These are phyloP conservation scores for Apiotrichum siamense DNA, from an alignment of 1,284 basidiomycete genomes.

Conservation along the genomic window DNA sequence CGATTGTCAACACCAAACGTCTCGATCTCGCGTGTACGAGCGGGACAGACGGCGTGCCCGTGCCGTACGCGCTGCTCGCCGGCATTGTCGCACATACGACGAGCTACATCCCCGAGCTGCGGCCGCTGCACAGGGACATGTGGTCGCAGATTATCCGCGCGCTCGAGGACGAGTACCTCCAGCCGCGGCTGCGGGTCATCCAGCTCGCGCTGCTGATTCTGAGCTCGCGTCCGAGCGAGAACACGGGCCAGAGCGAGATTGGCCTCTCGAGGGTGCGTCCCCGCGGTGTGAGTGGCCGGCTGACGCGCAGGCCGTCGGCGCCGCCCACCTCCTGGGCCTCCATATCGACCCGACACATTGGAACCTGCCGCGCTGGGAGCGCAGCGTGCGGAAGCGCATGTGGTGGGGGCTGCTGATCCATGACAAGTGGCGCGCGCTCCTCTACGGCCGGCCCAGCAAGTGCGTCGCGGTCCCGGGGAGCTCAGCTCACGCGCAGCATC, in stretches of 20 bases:
- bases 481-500: conserved; percentile 1
- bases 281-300: too few relatives aligned
- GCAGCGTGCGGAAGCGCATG: conserved; percentile 32
- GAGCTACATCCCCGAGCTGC: conserved; percentile 25
- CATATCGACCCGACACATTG: conserved; percentile 41
- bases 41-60: conserved; percentile 3
- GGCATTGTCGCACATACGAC: conserved; percentile 36
- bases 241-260: conserved; percentile 29
- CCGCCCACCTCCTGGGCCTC: conserved; percentile 39
- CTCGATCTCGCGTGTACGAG: conserved; percentile 8
- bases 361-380: conserved; percentile 42
- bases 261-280: conserved; percentile 24
- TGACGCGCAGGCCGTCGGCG: conserved; percentile 27
- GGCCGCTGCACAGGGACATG: conserved; percentile 25
- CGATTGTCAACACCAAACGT: conserved; percentile 30
- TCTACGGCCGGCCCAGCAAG: conserved; percentile 36
- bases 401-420: conserved; percentile 41
- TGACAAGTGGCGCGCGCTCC: conserved; percentile 35
- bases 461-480: background rate
- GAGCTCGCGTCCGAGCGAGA: conserved; percentile 28
- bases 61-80: conserved; percentile 31
- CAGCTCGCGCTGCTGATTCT: conserved; percentile 34
- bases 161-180: conserved; percentile 40
- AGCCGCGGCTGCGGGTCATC: conserved; percentile 32
- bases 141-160: conserved; percentile 30